These are phyloP conservation scores for Coniella lustricola DNA, from an alignment of 2,329 filamentous ascomycete species.

Conservation along the genomic window DNA sequence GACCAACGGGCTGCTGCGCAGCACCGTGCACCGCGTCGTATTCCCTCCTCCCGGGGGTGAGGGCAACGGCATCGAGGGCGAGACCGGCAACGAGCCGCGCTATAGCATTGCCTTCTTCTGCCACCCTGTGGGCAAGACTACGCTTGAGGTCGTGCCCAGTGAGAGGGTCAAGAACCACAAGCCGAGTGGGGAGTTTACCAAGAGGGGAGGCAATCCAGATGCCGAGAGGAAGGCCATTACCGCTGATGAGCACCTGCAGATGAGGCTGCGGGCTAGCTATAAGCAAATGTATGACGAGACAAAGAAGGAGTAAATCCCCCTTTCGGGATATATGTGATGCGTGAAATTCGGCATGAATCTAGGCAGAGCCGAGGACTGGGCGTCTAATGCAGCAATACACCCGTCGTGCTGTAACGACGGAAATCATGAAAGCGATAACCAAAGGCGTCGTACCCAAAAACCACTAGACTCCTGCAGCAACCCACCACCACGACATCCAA, in stretches of 20 bases:
- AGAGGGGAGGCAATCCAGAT: conserved; percentile 34
- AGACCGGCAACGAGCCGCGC: conserved; percentile 42
- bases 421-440: not conserved
- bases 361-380: no score
- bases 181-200: conserved; percentile 18
- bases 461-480: no score
- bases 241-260: conserved; percentile 56
- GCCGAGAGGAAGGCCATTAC: conserved; percentile 51
- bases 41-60: conserved; percentile 46
- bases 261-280: conserved; percentile 55
- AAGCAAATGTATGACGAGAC: conserved; percentile 40
- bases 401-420: not conserved
- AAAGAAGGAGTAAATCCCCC: not conserved
- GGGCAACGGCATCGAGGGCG: conserved; percentile 31
- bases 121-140: conserved; percentile 49
- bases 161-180: conserved; percentile 38
- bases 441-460: not conserved
- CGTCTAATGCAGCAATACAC: no score
- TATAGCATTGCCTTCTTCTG: conserved; percentile 66
- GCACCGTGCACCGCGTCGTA: conserved; percentile 82
- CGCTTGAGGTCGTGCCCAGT: conserved; percentile 54
- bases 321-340: not conserved
- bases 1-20: conserved; percentile 82
- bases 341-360: no score
- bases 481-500: no score